phyloP scores from a whole-genome alignment of 768 basidiomycete genomes.

The Russula dissimulans region DNA sequence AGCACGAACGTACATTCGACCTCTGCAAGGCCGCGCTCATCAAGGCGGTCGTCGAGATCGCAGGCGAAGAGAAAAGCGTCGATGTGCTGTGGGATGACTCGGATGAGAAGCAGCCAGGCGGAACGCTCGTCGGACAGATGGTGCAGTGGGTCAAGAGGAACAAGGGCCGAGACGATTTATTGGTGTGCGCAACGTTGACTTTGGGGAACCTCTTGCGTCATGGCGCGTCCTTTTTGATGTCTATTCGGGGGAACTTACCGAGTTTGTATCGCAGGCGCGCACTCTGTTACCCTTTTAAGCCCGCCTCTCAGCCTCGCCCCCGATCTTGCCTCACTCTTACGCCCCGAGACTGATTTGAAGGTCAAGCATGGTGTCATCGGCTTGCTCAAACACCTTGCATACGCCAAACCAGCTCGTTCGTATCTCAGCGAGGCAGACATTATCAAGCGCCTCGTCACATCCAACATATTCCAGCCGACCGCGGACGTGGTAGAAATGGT shows the following conservation, averaged over 20 bases:
- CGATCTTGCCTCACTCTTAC: constrained; percentile 51
- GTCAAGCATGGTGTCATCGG: constrained; percentile 86
- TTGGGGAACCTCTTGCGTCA: constrained; percentile 73
- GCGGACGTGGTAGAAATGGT: constrained; percentile 81
- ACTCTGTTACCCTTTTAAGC: constrained; percentile 44
- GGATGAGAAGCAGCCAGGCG: constrained; percentile 48
- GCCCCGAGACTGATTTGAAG: constrained; percentile 61
- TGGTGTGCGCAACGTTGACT: constrained; percentile 74
- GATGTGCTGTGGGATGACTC: constrained; percentile 70
- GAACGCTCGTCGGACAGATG: constrained; percentile 63
- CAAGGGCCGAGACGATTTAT: constrained; percentile 58
- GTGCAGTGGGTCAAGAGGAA: constrained; percentile 64
- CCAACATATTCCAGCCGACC: constrained; percentile 60
- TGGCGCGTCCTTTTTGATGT: constrained; percentile 37
- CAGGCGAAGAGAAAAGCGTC: constrained; percentile 71
- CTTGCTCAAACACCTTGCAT: constrained; percentile 77
- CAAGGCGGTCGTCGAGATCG: constrained; percentile 77
- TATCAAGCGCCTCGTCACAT: constrained; percentile 49
- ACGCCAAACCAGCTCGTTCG: constrained; percentile 47
- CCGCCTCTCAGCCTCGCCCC: constrained; percentile 51
- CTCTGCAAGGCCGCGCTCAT: constrained; percentile 81
- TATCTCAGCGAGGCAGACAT: constrained; percentile 54
- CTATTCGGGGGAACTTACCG: background rate
- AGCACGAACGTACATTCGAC: constrained; percentile 64
- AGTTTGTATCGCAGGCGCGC: constrained; percentile 36